Conservation (phyloP, 805 yeast genomes). For the Candida gorgasii region DNA sequence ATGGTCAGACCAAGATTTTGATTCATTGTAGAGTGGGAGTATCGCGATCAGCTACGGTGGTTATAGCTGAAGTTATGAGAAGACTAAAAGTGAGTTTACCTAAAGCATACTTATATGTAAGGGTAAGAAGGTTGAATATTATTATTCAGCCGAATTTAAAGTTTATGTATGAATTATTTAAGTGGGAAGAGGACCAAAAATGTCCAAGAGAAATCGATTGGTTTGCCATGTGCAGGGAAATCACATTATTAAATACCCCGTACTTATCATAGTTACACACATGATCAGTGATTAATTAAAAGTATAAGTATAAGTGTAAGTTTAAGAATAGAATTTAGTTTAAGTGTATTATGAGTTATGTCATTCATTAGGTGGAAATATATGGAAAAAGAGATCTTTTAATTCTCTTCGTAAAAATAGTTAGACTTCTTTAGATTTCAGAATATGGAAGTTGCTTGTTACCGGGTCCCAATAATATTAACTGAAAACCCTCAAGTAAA, state of each 20-base stretch:
- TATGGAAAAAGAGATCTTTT: neutral
- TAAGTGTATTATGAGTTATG: neutral
- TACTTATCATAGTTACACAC: constrained; percentile 47
- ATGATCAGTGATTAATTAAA: no score
- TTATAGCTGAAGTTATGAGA: constrained; percentile 92
- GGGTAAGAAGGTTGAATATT: constrained; percentile 86
- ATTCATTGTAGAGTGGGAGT: constrained; percentile 97
- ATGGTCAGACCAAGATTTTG: constrained; percentile 40
- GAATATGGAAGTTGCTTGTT: no score
- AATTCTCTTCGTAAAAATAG: no score
- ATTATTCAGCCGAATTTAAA: constrained; percentile 92
- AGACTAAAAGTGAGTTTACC: constrained; percentile 66
- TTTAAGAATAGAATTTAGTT: no score
- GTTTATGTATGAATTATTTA: constrained; percentile 86
- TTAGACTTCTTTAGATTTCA: no score
- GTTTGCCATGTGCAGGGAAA: constrained; percentile 83
- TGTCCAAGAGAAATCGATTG: constrained; percentile 72
- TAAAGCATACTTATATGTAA: constrained; percentile 81
- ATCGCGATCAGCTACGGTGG: constrained; percentile 91
- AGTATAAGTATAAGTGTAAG: no score
- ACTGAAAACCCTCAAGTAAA: no score
- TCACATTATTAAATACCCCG: constrained; percentile 71
- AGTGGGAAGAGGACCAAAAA: constrained; percentile 34
- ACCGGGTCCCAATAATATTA: no score
- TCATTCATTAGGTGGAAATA: constrained; percentile 4